Conservation (phyloP, 345 rosid species). For the Populus tremula region DNA sequence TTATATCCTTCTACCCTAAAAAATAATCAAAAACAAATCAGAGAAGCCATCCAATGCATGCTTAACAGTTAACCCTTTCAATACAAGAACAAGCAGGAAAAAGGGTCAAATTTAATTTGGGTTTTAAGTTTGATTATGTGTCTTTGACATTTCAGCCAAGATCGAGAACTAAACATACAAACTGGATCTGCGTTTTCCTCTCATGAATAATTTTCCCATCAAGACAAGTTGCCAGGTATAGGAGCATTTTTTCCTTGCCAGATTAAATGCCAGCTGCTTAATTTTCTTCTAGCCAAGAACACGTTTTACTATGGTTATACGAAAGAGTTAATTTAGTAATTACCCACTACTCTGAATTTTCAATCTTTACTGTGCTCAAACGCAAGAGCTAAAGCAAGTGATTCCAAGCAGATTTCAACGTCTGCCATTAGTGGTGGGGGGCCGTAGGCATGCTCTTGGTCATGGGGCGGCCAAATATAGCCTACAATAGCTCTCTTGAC, state of each 20-base stretch:
- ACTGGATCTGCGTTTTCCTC: not conserved
- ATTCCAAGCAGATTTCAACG: not conserved
- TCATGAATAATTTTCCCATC: not conserved
- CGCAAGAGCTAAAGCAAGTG: not conserved
- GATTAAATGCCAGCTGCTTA: not conserved
- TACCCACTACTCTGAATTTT: not conserved
- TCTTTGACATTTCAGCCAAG: not conserved
- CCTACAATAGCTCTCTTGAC: not conserved
- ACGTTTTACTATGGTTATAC: not conserved
- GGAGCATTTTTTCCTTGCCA: not conserved
- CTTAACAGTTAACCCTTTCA: not conserved
- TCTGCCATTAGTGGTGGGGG: too few relatives aligned
- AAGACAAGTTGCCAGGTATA: not conserved
- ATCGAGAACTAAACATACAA: too few relatives aligned
- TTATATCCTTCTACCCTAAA: not conserved
- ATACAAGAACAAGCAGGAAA: not conserved
- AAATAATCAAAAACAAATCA: too few relatives aligned
- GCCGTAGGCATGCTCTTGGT: too few relatives aligned
- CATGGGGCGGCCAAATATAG: not conserved
- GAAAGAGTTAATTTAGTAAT: too few relatives aligned
- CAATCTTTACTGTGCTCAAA: not conserved
- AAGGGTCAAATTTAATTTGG: not conserved
- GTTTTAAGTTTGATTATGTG: not conserved
- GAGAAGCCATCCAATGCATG: not conserved
- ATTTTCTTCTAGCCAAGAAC: not conserved